Base-by-base conservation (phyloP, 352 stramenopile species). In the Pythium coloratum region DNA sequence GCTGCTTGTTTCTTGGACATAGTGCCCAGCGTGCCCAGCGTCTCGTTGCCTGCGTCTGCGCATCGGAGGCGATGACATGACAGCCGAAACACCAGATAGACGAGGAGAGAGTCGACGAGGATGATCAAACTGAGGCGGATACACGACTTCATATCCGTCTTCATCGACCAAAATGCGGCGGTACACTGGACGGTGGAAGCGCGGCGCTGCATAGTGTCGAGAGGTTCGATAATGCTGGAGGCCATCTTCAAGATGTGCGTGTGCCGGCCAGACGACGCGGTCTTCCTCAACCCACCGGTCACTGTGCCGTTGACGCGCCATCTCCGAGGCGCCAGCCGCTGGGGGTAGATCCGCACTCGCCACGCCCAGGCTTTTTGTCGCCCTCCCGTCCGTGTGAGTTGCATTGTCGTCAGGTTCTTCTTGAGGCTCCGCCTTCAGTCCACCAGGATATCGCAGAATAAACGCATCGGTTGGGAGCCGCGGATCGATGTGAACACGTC, bases 81-180 rank as follows among this genome's bases (percentile, higher is more conserved):
- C 16, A 50, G 61, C 13, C 16, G 51, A 24, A 32, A 46, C 1
- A 55, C 38, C 38, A 20, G 30, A 55, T 32, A 55, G 20, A 33
- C 47, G 47, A 64, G 58, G 58, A 3, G 58, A 64, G 16, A 55
- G 54, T 9, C 44, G 50, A 46, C 55, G 60, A 6, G 56, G 7
- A 32, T 46, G n/a, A 8, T 67, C 61, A 50, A 59, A 67, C 13
- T 50, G 61, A 13, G 51, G 40, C 12, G 26, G 34, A 13, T 67
- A 54, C 9, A 46, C 44, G 6, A 69, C 33, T 44, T 62, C 62
- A 28, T 69, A 69, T 1, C 62, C 62, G 12, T 55, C 42, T 59
- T 69, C 62, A 42, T 69, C 62, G 26, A 69, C 62, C 3, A 69
- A 26, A 16, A 69, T 42, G 14, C 55, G 62, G 33, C 62, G 62